These are phyloP conservation scores for Escovopsis sp. DNA, from an alignment of 2,329 filamentous ascomycete species.

Conservation along the genomic window DNA sequence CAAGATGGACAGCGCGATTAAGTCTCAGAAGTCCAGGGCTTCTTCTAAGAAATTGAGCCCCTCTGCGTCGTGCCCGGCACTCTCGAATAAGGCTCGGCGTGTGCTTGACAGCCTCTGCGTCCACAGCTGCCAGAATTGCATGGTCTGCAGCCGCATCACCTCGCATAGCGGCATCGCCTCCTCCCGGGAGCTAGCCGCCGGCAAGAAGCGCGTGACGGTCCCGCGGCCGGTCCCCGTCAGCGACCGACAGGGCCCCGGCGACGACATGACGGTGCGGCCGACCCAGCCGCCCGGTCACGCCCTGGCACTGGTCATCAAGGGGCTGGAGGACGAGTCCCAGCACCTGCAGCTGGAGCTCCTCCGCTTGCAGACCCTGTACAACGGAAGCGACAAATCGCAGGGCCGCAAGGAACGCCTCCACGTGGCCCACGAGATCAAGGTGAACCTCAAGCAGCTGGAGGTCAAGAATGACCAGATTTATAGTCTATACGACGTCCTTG, in stretches of 20 bases:
- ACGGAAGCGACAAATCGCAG: conserved; percentile 48
- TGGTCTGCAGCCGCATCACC: conserved; percentile 39
- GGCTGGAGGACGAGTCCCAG: conserved; percentile 61
- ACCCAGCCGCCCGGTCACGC: conserved; percentile 55
- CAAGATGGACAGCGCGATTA: no score
- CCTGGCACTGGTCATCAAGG: conserved; percentile 70
- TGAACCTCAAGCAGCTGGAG: conserved; percentile 48
- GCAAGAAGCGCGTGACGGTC: conserved; percentile 45
- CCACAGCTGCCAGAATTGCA: conserved; percentile 41
- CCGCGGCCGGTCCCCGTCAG: conserved; percentile 52
- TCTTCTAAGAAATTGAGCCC: neutral
- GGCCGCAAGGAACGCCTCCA: conserved; percentile 48
- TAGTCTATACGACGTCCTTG: conserved; percentile 66
- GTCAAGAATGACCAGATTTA: conserved; percentile 70
- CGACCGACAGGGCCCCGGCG: conserved; percentile 34
- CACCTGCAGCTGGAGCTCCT: conserved; percentile 60
- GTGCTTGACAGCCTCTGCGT: conserved; percentile 38
- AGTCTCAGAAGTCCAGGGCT: no score
- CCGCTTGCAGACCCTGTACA: conserved; percentile 45
- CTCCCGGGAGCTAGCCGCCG: conserved; percentile 20
- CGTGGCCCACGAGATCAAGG: conserved; percentile 45
- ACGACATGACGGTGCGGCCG: conserved; percentile 45
- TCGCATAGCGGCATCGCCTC: conserved; percentile 26
- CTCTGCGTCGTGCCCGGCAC: conserved; percentile 23
- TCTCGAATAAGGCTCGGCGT: conserved; percentile 36